These are phyloP conservation scores for Iris macrosiphon DNA, from an alignment of 106 monocot genomes.

Conservation along the genomic window DNA sequence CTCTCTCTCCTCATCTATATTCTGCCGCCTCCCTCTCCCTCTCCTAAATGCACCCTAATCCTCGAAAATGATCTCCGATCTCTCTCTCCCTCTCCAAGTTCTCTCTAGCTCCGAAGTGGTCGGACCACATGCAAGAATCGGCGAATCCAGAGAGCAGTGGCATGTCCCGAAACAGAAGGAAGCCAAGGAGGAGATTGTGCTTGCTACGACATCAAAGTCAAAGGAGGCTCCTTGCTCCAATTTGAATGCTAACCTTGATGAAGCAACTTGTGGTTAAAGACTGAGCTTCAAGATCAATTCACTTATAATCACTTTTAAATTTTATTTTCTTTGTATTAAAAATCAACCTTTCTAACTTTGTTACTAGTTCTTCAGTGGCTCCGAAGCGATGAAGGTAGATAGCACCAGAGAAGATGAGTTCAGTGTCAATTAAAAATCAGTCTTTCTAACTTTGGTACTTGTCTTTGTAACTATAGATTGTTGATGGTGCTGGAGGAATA, in stretches of 20 bases:
- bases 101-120: too few species aligned
- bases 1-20: too few species aligned
- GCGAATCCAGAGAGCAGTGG: slow-evolving; percentile 19
- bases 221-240: slow-evolving; percentile 17
- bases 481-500: too few species aligned
- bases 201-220: background rate
- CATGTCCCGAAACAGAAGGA: slow-evolving; percentile 7
- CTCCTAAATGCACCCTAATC: too few species aligned
- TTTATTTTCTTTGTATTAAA: too few species aligned
- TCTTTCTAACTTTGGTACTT: too few species aligned
- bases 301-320: background rate
- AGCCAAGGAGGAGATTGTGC: slow-evolving; percentile 14
- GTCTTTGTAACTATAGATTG: too few species aligned
- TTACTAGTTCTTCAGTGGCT: slow-evolving; percentile 25
- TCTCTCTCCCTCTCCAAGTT: too few species aligned
- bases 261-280: slow-evolving; percentile 24
- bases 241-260: slow-evolving; percentile 26
- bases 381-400: slow-evolving; percentile 35
- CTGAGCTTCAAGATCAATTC: slow-evolving; percentile 46
- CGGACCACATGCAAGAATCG: slow-evolving; percentile 4
- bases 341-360: background rate
- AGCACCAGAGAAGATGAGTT: slow-evolving; percentile 47
- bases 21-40: too few species aligned
- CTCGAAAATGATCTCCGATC: too few species aligned
- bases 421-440: slow-evolving; percentile 78